Conservation (phyloP, 2,329 filamentous ascomycete species). For the Arthrocladium fulminans region DNA sequence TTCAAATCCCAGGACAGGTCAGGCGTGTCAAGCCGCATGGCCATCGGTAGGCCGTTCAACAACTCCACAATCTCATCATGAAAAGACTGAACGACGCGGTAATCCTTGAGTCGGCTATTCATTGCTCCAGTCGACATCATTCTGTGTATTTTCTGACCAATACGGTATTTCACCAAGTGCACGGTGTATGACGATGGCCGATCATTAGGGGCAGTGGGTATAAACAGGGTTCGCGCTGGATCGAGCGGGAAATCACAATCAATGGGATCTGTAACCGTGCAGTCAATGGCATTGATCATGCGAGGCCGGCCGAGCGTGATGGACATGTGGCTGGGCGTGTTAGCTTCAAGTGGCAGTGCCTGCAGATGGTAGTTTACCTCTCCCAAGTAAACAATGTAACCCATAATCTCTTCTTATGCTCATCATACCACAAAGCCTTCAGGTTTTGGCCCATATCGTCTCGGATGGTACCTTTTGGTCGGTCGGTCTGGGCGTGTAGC, state of each 20-base stretch:
- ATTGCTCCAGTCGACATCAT: conserved; percentile 3
- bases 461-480: too few relatives aligned
- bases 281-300: conserved; percentile 3
- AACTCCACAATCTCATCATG: not conserved
- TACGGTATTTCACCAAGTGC: conserved; percentile 5
- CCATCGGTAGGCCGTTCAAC: not conserved
- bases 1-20: not conserved
- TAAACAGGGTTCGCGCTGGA: not conserved
- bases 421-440: conserved; percentile 3
- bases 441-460: not conserved
- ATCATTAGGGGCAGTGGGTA: not conserved
- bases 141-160: not conserved
- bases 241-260: conserved; percentile 3
- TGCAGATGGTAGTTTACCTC: not conserved
- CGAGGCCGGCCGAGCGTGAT: conserved; percentile 3
- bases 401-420: conserved; percentile 6
- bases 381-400: conserved; percentile 3
- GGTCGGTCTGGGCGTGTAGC: not conserved
- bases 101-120: not conserved
- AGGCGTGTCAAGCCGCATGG: not conserved
- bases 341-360: not conserved
- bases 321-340: conserved; percentile 1
- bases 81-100: not conserved
- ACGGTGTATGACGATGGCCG: not conserved
- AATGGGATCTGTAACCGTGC: not conserved